Evolutionary conservation across 1,284 basidiomycete species (phyloP), one percentile per base, ranked within the genome.

Genomic region (Vanrija sp.): DNA sequence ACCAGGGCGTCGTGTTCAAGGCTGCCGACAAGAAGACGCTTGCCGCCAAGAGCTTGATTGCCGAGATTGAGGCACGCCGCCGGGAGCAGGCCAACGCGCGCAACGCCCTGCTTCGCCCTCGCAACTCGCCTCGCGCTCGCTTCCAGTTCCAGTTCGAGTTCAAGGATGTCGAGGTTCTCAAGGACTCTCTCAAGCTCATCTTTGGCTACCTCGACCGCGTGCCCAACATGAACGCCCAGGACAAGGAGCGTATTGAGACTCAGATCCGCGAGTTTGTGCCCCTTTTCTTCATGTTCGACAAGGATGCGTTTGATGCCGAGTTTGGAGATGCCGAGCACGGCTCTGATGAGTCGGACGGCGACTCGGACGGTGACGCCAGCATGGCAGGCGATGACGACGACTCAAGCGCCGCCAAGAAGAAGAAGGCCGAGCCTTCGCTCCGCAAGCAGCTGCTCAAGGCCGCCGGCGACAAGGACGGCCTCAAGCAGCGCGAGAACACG

Each of bases 1-100:
- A 97, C 71, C 94, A 98, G 71, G 93, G 92, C 6, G 88, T 92
- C 69, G 86, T 84, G 61, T 96, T 96, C 85, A 98, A 98, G 80
- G 82, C 83, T 46, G 91, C 90, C 72, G 96, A 99, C 80, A 98
- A 97, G 83, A 97, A 97, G 80, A 85, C 84, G 51, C 88, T 96
- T 69, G 95, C 91, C 5, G 83, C 87, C 46, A 98, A 95, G 78
- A 82, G 87, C 60, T 88, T 98, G 67, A 85, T 97, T 46, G 82
- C 81, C 43, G 91, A 98, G 67, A 90, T 98, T 66, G 94, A 98
- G 77, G 76, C 80, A 43, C 80, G 86, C 58, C 86, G 88, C 68
- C 81, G 83, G 26, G 84, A 86, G 68, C 89, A 93, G 75, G 72
- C 80, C 43, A 86, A 88, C 60, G 85, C 85, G 67, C 84, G 89